Evolutionary conservation across 371 early-diverging fungal genomes (phyloP), one percentile per base, ranked within the genome.

Genomic region (Mucor indicus): DNA sequence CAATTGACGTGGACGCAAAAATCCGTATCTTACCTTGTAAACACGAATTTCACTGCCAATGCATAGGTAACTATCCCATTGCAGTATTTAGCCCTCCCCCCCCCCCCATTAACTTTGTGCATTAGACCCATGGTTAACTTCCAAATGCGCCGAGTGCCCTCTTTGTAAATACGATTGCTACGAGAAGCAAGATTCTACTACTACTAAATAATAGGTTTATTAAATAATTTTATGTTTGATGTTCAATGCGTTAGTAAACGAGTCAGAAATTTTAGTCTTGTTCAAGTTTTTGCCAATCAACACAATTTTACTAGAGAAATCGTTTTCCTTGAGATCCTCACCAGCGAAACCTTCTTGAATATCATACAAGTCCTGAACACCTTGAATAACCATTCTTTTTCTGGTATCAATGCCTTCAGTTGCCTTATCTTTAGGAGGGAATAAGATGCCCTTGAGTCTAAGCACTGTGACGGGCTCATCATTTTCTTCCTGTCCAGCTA

Each of bases 311-410:
- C 75, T 84, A 8, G 60, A 54, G 6, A 48, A 53, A 38, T 55
- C 55, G 15, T 53, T 46, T n/a, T 31, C 48, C 47, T 69, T 62
- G 2, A 13, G 39, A 7, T 52, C 72, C 2, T 77, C 72, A 2
- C 79, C 79, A 15, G 66, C 62, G 27, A 64, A 69, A 6, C 73
- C 73, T 49, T 75, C 72, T 50, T 91, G 89, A 31, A 87, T 80
- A 61, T 96, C 95, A 59, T 93, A 96, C 37, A 94, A 62, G 48
- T 95, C 95, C 51, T 92, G 89, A 7, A 96, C 97, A 24, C 90
- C 94, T 62, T 96, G 95, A 21, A 95, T 83, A 2, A 90, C 79
- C 29, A 77, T 57, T 15, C 83, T 76, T 15, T 63, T 67, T 8
- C 45, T 57, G 6, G 6, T 6, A 8, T 29, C 30, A 8, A 6